Evolutionary conservation across 495 filamentous ascomycete genomes (phyloP), one percentile per base, ranked within the genome.

Genomic region (Aspergillus nanangensis): DNA sequence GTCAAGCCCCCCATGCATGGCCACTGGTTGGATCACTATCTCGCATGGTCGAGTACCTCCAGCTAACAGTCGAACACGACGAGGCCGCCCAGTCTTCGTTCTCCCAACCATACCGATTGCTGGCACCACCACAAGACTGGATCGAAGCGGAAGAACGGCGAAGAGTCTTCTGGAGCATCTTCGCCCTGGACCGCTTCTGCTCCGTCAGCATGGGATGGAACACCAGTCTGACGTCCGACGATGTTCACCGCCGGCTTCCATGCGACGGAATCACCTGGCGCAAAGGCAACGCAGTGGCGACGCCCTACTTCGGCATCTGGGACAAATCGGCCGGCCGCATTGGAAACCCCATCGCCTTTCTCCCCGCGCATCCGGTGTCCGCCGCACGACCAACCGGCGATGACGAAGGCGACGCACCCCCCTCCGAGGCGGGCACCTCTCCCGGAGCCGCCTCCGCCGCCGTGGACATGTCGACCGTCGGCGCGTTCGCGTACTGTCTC

Each of bases 131-230:
- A 1, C 52, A 55, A 29, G 58, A 59, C 44, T 77, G 75, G 74
- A 49, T 47, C 7, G 76, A 79, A 39, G 51, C 71, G 8, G 76
- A 81, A 56, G 75, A 78, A 50, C 64, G 76, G 14, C 61, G 77
- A 5, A 49, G 77, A 8, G 47, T 70, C 4, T 79, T 80, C 44
- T 81, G 76, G 77, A 69, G 62, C 8, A 58, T 70, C 1, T 79
- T 76, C 36, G 64, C 65, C 18, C 66, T 78, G 19, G 76, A 81
- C 47, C 60, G 66, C 15, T 76, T 59, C 25, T 66, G 58, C 44
- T 67, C 57, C 3, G 53, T 63, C 4, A 58, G 50, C 19, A 61
- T 52, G 29, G 59, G 54, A 35, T 51, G 67, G 67, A 66, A 62
- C 40, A 71, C 66, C 1, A 67, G 62, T 38, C 50, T 71, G 4